A percentile compares a stretch with the other conserved stretches of the same genome.
Evolutionary conservation across 148 eudicot genomes (phyloP).

Genomic region (Vaccinium macrocarpon): DNA sequence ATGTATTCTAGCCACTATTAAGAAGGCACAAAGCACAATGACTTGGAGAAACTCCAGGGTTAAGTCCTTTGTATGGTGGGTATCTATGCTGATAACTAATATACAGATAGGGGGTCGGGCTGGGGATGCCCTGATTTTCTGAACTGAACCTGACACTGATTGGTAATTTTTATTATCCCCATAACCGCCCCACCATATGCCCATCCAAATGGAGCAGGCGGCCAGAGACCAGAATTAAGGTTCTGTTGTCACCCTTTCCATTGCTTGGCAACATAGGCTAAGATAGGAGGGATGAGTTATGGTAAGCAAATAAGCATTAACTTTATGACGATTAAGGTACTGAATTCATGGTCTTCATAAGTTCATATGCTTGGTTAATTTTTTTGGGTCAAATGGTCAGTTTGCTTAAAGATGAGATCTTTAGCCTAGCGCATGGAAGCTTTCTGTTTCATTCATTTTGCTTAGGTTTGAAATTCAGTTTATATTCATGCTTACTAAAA

Average conservation of each 20-base stretch:
- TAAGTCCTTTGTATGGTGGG: neutral
- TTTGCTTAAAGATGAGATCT: neutral
- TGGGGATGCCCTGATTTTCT: neutral
- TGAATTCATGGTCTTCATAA: neutral
- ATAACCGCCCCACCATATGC: neutral
- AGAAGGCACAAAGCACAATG: neutral
- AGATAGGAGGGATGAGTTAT: neutral
- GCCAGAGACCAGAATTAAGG: neutral
- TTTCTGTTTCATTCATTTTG: neutral
- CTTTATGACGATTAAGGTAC: neutral
- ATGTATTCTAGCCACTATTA: neutral
- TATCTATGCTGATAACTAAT: neutral
- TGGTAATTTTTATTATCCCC: neutral
- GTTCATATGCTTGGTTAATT: conserved; percentile 4
- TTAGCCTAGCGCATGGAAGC: neutral
- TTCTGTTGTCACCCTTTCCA: neutral
- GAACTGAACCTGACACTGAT: neutral
- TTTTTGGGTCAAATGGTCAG: neutral
- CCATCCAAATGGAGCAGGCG: neutral
- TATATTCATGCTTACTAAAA: conserved; percentile 4
- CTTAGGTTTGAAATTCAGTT: neutral
- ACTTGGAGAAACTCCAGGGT: neutral
- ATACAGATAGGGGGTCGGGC: neutral
- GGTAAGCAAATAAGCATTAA: neutral
- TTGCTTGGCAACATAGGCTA: neutral